Conservation (phyloP, 768 basidiomycete species). For the Podaxis sp. region DNA sequence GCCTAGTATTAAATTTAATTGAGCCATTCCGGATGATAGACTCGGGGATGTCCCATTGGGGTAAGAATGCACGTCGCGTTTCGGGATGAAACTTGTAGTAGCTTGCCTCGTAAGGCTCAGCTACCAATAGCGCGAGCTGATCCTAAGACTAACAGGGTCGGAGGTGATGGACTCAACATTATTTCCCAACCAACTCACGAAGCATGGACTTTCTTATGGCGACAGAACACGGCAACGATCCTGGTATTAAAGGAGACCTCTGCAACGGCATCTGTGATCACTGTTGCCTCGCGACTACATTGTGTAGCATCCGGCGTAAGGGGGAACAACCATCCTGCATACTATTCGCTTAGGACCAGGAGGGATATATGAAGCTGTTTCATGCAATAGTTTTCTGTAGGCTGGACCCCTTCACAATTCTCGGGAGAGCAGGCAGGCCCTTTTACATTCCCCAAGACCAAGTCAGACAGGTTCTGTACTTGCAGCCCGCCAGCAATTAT, state of each 20-base stretch:
- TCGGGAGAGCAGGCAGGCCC: slow-evolving; percentile 4
- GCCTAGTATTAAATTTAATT: slow-evolving; percentile 6
- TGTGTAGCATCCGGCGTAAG: too few relatives aligned
- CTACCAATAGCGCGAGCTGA: too few relatives aligned
- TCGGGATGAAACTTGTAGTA: background rate
- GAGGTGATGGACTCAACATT: too few relatives aligned
- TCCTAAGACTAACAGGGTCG: too few relatives aligned
- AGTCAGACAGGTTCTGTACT: slow-evolving; percentile 13
- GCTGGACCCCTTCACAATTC: background rate
- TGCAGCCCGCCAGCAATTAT: background rate
- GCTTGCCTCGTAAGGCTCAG: too few relatives aligned
- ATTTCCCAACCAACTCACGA: too few relatives aligned
- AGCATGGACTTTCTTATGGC: too few relatives aligned
- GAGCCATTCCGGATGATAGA: background rate
- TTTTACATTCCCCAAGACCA: background rate
- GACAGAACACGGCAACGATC: background rate
- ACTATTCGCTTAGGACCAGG: background rate
- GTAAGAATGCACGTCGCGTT: background rate
- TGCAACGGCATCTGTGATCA: too few relatives aligned
- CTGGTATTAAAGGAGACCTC: background rate
- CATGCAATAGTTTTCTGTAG: background rate
- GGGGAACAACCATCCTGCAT: background rate
- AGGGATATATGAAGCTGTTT: background rate
- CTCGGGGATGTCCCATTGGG: background rate
- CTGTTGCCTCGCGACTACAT: too few relatives aligned